Evolutionary conservation across 2,329 filamentous ascomycete genomes (phyloP), one percentile per base, ranked within the genome.

Genomic region (Aspergillus cejpii): DNA sequence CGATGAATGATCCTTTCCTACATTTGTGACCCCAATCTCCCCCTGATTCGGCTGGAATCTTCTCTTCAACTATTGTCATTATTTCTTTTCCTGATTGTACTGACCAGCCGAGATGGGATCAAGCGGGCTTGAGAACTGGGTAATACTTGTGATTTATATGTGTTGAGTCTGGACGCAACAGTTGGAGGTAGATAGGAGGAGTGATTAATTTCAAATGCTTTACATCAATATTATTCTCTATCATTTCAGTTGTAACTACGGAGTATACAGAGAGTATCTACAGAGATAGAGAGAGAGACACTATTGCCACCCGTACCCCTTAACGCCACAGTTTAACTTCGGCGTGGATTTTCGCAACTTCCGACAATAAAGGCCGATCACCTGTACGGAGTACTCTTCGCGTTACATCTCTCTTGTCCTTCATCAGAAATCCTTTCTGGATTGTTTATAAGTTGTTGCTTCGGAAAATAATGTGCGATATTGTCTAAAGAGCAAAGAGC

Each of bases 401-500:
- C 23, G 8, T 24, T 24, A 24, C 23, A 4, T 4, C 8, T 24
- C 23, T 24, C 23, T 24, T 24, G 4, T 24, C 23, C 31, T 15
- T 34, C 14, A 20, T 37, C 46, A 14, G 47, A 53, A n/a, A n/a
- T n/a, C n/a, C n/a, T n/a, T n/a, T n/a, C n/a, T n/a, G n/a, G n/a
- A n/a, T n/a, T n/a, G n/a, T n/a, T n/a, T n/a, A n/a, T n/a, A n/a
- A n/a, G n/a, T n/a, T n/a, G n/a, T n/a, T n/a, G n/a, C n/a, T n/a
- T n/a, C n/a, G n/a, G n/a, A n/a, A 6, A 34, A 34, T 20, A 10
- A 34, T 34, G 31, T 6, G 31, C 31, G 31, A 34, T 20, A 34
- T 15, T 17, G 11, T 34, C 31, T 34, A 12, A 19, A 39, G 63
- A 71, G 53, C 70, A 65, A 46, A 6, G n/a, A n/a, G 23, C 23